Evolutionary conservation across 2,329 filamentous ascomycete species (phyloP).

Genomic region (Penicillium sp.): DNA sequence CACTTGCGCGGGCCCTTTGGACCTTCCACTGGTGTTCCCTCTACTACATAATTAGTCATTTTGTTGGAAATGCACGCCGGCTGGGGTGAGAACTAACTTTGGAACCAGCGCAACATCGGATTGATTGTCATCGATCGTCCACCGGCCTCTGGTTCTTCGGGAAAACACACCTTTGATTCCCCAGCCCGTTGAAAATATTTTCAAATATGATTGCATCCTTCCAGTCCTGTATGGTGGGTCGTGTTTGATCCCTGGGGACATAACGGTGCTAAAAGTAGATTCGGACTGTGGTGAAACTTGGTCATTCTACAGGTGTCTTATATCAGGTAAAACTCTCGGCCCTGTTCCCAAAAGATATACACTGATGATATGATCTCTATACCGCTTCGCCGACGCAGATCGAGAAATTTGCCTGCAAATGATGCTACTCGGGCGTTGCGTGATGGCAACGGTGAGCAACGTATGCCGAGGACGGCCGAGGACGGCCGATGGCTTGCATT

Average conservation of each 20-base stretch:
- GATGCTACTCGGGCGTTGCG: neutral
- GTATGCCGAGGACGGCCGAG: conserved; percentile 1
- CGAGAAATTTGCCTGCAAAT: neutral
- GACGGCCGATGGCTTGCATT: neutral
- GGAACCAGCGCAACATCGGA: neutral
- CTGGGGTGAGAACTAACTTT: neutral
- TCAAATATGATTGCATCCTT: neutral
- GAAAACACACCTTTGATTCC: neutral
- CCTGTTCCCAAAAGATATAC: neutral
- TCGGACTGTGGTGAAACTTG: neutral
- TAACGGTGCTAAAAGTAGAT: neutral
- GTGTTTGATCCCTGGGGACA: neutral
- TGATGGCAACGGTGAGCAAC: neutral
- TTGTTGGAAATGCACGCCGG: neutral
- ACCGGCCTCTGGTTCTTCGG: neutral
- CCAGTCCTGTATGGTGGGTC: neutral
- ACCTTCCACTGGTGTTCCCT: neutral
- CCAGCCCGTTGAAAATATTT: neutral
- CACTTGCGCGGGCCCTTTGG: neutral
- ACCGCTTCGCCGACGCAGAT: neutral
- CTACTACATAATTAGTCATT: neutral
- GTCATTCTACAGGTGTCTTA: neutral
- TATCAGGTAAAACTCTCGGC: neutral
- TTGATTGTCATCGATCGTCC: neutral
- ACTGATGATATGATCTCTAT: neutral